Evolutionary conservation across 116 monocot species (phyloP), one percentile per base, ranked within the genome.

Genomic region (Posidonia oceanica): DNA sequence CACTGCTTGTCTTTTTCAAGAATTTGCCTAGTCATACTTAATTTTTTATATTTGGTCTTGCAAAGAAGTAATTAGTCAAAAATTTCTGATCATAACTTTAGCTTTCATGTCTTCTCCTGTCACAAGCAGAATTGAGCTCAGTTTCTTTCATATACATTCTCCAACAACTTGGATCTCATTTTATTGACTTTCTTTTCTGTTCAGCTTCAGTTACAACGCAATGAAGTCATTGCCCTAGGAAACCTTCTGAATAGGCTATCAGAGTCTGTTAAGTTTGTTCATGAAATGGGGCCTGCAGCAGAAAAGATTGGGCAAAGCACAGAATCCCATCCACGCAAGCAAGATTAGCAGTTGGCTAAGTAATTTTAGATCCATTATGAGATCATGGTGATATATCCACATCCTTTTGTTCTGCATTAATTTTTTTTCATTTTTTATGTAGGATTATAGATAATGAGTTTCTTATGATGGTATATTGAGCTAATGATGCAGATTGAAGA

Each of bases 191-290:
- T 12, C 41, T 66, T 3, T 17, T 11, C 1, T 72, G 36, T 53
- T 56, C 63, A 72, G 66, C 72, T 92, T 71, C 92, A 89, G 79
- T 73, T 97, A 73, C 97, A 97, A 48, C 74, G 92, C 66, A 92
- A 97, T 77, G 97, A 97, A 86, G 97, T 89, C 36, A 97, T 97
- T 41, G 97, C 97, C n/a, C 78, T 97, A 52, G 69, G 82, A 20
- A 97, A 97, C 75, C 89, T 97, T 82, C 80, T 96, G 18, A 84
- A 96, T 74, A 77, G 88, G 74, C 80, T 96, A 0, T 91, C 95
- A 0, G 95, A 96, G 58, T 96, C 95, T 14, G 76, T 91, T 23
- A 78, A 83, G 74, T 85, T 91, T 75, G 95, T 91, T 14, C 73
- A 66, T 40, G 85, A 96, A 65, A 77, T 80, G 73, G 86, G 79